Conservation (phyloP, 257 asterid genomes). For the Solanum ossicruentum region DNA sequence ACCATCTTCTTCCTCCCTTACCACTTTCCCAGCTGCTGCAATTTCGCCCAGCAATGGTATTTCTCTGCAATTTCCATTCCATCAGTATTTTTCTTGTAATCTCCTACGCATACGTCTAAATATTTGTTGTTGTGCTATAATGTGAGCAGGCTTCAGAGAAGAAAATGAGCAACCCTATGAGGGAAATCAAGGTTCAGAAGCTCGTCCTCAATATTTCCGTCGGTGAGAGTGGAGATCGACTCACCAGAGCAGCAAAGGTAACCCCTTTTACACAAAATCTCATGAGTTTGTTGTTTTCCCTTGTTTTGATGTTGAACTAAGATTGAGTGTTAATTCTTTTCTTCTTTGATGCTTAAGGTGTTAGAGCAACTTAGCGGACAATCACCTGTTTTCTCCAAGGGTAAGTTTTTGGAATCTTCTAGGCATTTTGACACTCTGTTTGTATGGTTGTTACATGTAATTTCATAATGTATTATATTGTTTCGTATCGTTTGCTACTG, state of each 20-base stretch:
- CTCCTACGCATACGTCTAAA: background rate
- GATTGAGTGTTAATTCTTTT: background rate
- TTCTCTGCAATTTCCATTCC: background rate
- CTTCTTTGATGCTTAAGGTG: slow-evolving; percentile 12
- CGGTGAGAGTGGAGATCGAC: slow-evolving; percentile 64
- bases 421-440: background rate
- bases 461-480: background rate
- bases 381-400: slow-evolving; percentile 48
- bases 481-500: too few relatives aligned
- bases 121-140: background rate
- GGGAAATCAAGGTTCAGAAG: slow-evolving; percentile 56
- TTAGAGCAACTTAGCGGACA: slow-evolving; percentile 54
- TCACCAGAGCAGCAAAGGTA: slow-evolving; percentile 48
- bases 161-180: slow-evolving; percentile 46
- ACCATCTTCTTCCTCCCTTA: background rate
- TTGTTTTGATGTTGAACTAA: background rate
- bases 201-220: slow-evolving; percentile 54
- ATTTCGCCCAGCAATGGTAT: background rate
- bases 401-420: slow-evolving; percentile 1
- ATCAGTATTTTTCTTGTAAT: background rate
- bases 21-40: background rate
- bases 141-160: slow-evolving; percentile 36
- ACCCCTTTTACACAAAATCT: background rate
- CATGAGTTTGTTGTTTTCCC: background rate
- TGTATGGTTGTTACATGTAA: too few relatives aligned